These are phyloP conservation scores for Cercospora sp. DNA, from an alignment of 2,329 filamentous ascomycete species.

Conservation along the genomic window DNA sequence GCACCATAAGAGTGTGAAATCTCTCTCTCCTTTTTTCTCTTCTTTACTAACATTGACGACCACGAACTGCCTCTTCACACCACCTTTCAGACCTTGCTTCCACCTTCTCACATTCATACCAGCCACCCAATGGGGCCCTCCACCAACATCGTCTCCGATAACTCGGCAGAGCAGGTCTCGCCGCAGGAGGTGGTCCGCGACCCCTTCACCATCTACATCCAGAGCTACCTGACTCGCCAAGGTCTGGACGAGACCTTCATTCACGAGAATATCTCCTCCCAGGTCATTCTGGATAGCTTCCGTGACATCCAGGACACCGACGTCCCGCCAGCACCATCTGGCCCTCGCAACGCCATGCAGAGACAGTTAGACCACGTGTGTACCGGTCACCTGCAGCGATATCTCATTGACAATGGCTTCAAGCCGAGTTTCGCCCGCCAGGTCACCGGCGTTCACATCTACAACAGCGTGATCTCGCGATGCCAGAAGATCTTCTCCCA, in stretches of 20 bases:
- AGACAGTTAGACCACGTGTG: not conserved
- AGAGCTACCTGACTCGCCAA: not conserved
- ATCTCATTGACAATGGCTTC: conserved; percentile 10
- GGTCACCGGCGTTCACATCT: conserved; percentile 6
- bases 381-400: conserved; percentile 5
- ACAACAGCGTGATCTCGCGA: conserved; percentile 2
- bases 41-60: not conserved
- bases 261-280: not conserved
- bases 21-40: not conserved
- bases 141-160: not conserved
- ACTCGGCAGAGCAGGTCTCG: conserved; percentile 7
- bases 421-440: not conserved
- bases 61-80: not conserved
- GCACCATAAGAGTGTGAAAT: not conserved
- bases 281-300: not conserved
- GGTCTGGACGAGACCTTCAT: conserved; percentile 9
- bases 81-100: not conserved
- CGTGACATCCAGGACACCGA: not conserved
- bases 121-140: conserved; percentile 1
- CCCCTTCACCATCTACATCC: conserved; percentile 6
- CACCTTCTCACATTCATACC: not conserved
- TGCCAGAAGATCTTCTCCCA: conserved; percentile 6
- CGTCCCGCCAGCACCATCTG: not conserved
- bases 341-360: not conserved
- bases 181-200: not conserved